Conservation (phyloP, 805 yeast species). For the Monosporozyma servazzii region DNA sequence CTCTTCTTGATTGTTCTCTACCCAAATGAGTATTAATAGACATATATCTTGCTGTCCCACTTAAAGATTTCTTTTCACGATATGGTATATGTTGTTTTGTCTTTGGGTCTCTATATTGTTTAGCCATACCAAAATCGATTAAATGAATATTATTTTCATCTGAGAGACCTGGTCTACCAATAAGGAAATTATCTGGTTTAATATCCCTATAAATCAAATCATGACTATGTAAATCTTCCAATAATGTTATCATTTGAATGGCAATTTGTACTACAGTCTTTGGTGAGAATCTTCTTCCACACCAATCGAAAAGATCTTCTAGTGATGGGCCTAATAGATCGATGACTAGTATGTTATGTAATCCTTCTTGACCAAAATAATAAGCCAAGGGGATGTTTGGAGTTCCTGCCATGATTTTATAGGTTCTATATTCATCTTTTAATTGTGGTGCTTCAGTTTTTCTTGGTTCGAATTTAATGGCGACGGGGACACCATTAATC, state of each 20-base stretch:
- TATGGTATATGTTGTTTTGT: constrained; percentile 94
- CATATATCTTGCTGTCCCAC: constrained; percentile 99
- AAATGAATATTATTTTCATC: constrained; percentile 81
- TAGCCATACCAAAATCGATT: constrained; percentile 98
- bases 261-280: constrained; percentile 93
- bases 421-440: constrained; percentile 91
- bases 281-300: constrained; percentile 79
- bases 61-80: constrained; percentile 87
- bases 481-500: constrained; percentile 79
- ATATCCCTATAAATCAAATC: constrained; percentile 92
- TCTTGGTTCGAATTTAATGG: constrained; percentile 94
- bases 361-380: constrained; percentile 96
- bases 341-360: constrained; percentile 89
- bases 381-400: constrained; percentile 89
- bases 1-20: constrained; percentile 92
- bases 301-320: constrained; percentile 97
- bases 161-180: constrained; percentile 82
- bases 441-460: constrained; percentile 96
- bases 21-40: constrained; percentile 95
- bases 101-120: constrained; percentile 93
- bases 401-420: constrained; percentile 77
- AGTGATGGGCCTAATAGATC: constrained; percentile 92
- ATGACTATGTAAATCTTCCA: constrained; percentile 80
- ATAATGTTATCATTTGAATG: constrained; percentile 84
- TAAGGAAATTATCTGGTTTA: constrained; percentile 93